Evolutionary conservation across 2,329 filamentous ascomycete genomes (phyloP), one percentile per base, ranked within the genome.

Genomic region (Botrytis tulipae): DNA sequence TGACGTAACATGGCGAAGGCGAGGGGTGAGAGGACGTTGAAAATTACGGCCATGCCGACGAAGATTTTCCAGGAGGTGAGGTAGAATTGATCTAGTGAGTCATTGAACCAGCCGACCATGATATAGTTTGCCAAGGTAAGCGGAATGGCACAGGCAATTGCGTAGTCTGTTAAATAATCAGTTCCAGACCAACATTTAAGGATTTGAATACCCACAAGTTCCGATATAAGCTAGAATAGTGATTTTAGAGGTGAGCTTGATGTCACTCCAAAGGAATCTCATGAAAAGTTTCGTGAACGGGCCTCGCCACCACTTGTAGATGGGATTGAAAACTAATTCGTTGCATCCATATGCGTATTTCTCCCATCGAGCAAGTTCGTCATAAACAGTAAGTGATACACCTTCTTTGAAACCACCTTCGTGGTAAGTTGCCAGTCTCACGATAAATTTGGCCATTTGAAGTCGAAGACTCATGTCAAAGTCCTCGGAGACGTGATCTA

Each of bases 401-500:
- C 91, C 91, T 78, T 93, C 91, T 78, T 93, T 89, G 83, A 93
- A 94, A 10, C 89, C 91, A 8, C 89, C 87, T 51, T 88, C 87
- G 71, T 90, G 88, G 82, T 93, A 94, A 0, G 90, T 87, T 18
- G 88, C 92, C 0, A 93, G 84, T 20, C 92, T 90, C 63, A 93
- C 88, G 51, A 89, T 85, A 81, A 91, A 92, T 37, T 91, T 91
- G 29, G 84, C 84, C 76, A 88, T 89, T 81, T 94, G 92, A 7
- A 94, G 85, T 51, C 92, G 90, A 1, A 94, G 85, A 18, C 90
- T 87, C 83, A 93, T 92, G 75, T 94, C 92, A 72, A 94, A 94
- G 78, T 94, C 92, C 75, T 94, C 92, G 0, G 91, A 93, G 0
- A 94, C 92, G 76, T 76, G 9, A 35, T 44, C 37, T 61, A n/a